These are phyloP conservation scores for Aspergillus ostianus DNA, from an alignment of 495 filamentous ascomycete species.

Conservation along the genomic window DNA sequence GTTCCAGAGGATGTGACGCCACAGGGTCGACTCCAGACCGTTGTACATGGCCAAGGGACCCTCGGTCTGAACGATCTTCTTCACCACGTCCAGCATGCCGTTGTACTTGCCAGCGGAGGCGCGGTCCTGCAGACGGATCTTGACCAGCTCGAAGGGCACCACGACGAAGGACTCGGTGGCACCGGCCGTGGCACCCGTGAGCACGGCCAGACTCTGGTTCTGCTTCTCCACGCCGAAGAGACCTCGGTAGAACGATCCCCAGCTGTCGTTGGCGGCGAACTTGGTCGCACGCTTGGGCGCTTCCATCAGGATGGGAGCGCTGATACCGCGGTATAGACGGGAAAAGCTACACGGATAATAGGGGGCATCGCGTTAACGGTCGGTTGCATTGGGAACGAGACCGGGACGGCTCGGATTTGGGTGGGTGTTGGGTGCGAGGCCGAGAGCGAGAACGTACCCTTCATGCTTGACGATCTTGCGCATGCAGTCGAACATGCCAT, in stretches of 20 bases:
- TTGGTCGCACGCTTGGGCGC: constrained; percentile 98
- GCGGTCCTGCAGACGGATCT: constrained; percentile 94
- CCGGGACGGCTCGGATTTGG: neutral
- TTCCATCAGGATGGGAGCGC: constrained; percentile 96
- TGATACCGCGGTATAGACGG: constrained; percentile 91
- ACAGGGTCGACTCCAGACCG: constrained; percentile 91
- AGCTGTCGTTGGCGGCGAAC: constrained; percentile 97
- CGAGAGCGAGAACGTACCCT: constrained; percentile 58
- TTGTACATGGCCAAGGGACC: constrained; percentile 91
- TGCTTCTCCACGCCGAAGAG: constrained; percentile 80
- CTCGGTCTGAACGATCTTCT: constrained; percentile 80
- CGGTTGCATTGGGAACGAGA: neutral
- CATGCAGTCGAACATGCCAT: constrained; percentile 97
- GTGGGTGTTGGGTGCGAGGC: constrained; percentile 2
- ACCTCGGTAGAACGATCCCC: constrained; percentile 87
- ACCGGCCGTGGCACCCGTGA: constrained; percentile 92
- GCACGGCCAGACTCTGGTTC: constrained; percentile 82
- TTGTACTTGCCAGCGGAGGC: constrained; percentile 92
- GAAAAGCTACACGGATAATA: constrained; percentile 52
- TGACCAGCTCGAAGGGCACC: constrained; percentile 91
- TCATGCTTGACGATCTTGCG: constrained; percentile 92
- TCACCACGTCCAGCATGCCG: constrained; percentile 86
- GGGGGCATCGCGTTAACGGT: neutral
- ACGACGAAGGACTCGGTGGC: constrained; percentile 96
- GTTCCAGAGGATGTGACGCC: constrained; percentile 98